Base-by-base conservation (phyloP, 805 yeast species). In the Limtongozyma cylindracea region DNA sequence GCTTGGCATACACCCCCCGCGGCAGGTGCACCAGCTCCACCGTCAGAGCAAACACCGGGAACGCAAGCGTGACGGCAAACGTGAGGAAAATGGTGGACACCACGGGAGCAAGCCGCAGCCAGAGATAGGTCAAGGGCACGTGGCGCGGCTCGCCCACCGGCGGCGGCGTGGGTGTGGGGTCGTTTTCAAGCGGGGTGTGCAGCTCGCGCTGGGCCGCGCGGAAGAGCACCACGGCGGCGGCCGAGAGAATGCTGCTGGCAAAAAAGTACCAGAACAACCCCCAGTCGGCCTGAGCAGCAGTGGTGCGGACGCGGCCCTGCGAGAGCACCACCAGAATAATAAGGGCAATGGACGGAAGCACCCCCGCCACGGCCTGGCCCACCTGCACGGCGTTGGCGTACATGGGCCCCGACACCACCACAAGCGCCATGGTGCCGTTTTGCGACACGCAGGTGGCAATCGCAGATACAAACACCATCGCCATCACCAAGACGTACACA, bases 331-430 rank as follows among this genome's bases (percentile, higher is more conserved):
- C 63, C 8, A 72, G 59, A 8, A 57, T 26, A 27, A 66, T 68
- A 31, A 64, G 57, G 9, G 72, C 67, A 11, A 73, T 38, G 0
- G 93, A 67, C 2, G 98, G 96, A 17, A 84, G 47, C 0, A 84
- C 92, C 2, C 98, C 98, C 0, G 95, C 78, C 10, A 84, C 49
- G 0, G 92, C 93, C 41, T 84, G 93, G 2, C 98, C 98, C 3
- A 82, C 82, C 72, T 88, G 76, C 2, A 72, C 72, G 0, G 74
- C 91, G 35, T 88, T 93, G 8, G 91, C 80, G 38, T 62, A 74
- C 9, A 65, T 56, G 1, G 77, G 56, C 4, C 88, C 82, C 36
- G 64, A 51, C 1, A 71, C 63, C 33, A 74, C 74, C 3, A 71
- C 88, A 19, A 77, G 54, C 4, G 96, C 92, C 66, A 82, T 65